Base-by-base conservation (phyloP, 2,329 filamentous ascomycete species). In the Alternaria viburni region DNA sequence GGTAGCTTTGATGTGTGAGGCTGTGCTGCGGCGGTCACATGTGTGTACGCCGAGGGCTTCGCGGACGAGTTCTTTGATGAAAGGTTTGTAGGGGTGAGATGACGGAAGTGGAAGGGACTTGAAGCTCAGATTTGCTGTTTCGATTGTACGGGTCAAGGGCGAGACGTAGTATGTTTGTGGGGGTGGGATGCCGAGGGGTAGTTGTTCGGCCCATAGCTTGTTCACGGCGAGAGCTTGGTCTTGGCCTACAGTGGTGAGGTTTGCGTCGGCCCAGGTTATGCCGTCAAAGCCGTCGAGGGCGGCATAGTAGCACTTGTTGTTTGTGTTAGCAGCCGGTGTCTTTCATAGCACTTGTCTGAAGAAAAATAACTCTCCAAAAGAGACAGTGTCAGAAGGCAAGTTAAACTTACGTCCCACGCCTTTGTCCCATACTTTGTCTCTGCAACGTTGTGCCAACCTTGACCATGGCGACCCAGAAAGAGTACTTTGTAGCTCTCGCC, bases 21-120 rank as follows among this genome's bases (percentile, higher is more conserved):
- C 83, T 62, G 81, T 84, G 15, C 83, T 85, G 15, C 90, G 84
- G 25, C 86, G 84, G 76, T 92, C 89, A 73, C 90, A 92, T 0
- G 89, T 91, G 72, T 91, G 90, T 17, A 89, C 85, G 54, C 87
- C 88, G 54, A 92, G 86, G 4, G 86, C 86, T 77, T 92, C 90
- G 30, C 90, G 84, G 65, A 91, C 81, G 28, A 86, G 77, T 73
- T 92, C 90, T 77, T 90, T 91, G 62, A 91, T 81, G 6, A 83
- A 78, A 0, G 89, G 90, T 3, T 77, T 77, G 71, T 91, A 91
- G 0, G 83, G 83, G 11, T 76, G 74, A 4, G 23, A 25, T 25
- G 25, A 25, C 25, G 87, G 87, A 1, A 90, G 73, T 1, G 80
- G 68, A 4, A 91, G 81, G 13, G 76, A 80, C 3, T 74, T 72